Conservation (phyloP, 306 rosid genomes). For the Cicer pinnatifidum region DNA sequence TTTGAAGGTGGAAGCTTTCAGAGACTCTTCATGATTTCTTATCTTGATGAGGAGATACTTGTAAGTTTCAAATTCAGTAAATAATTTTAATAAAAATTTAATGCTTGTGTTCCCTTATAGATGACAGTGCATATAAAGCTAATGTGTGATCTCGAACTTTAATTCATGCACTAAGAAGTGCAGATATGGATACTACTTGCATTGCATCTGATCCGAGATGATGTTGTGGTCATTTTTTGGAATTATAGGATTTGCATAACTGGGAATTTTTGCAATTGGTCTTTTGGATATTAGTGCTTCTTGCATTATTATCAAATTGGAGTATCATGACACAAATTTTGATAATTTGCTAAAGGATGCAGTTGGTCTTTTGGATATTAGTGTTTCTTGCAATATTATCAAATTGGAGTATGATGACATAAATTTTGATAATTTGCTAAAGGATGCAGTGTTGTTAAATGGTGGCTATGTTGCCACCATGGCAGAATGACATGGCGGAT, state of each 20-base stretch:
- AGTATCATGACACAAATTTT: not conserved
- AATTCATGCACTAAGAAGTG: slow-evolving; percentile 7
- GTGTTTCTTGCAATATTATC: slow-evolving; percentile 16
- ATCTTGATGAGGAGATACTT: slow-evolving; percentile 91
- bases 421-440: slow-evolving; percentile 2
- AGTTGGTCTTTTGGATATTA: not conserved
- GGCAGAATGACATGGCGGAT: too few relatives aligned
- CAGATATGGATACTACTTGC: not conserved
- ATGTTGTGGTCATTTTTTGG: not conserved
- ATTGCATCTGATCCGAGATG: not conserved
- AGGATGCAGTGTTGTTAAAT: not conserved
- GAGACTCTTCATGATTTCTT: slow-evolving; percentile 94
- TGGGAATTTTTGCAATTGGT: not conserved
- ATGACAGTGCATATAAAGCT: slow-evolving; percentile 21
- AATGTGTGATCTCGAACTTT: slow-evolving; percentile 11
- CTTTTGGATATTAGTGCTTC: slow-evolving; percentile 6
- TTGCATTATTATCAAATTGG: slow-evolving; percentile 12
- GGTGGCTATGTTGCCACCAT: too few relatives aligned
- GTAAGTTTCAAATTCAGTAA: slow-evolving; percentile 59
- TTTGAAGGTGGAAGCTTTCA: slow-evolving; percentile 77
- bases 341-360: slow-evolving; percentile 1
- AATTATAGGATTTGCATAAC: not conserved
- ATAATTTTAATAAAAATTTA: slow-evolving; percentile 31
- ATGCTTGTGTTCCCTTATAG: slow-evolving; percentile 2
- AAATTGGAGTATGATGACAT: slow-evolving; percentile 7